Evolutionary conservation across 2,329 filamentous ascomycete species (phyloP).

Genomic region (Aspergillus fructus): DNA sequence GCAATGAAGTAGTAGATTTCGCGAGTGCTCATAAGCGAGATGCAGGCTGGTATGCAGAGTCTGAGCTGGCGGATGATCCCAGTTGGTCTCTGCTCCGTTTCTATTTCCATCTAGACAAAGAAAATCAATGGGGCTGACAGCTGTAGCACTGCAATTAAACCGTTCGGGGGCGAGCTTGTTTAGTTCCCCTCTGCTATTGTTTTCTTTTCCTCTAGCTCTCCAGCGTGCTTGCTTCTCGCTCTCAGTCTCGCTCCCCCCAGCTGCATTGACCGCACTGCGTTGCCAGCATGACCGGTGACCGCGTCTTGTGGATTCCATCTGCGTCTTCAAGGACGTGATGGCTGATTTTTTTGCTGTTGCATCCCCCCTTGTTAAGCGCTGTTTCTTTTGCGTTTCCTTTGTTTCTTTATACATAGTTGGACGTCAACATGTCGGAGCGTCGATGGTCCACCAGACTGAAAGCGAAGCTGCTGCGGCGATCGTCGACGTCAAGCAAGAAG

Average conservation of each 20-base stretch:
- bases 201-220: neutral
- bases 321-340: conserved; percentile 8
- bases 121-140: too few relatives aligned
- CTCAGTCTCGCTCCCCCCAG: neutral
- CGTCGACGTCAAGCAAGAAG: conserved; percentile 26
- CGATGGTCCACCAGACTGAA: conserved; percentile 37
- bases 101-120: too few relatives aligned
- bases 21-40: too few relatives aligned
- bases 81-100: too few relatives aligned
- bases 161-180: too few relatives aligned
- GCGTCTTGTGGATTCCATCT: conserved; percentile 11
- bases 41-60: too few relatives aligned
- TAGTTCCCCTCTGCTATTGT: neutral
- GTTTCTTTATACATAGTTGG: neutral
- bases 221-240: too few relatives aligned
- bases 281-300: neutral
- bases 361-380: neutral
- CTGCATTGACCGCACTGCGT: neutral
- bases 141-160: too few relatives aligned
- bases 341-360: neutral
- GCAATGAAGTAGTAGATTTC: too few relatives aligned
- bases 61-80: too few relatives aligned
- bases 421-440: conserved; percentile 31
- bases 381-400: neutral
- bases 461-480: conserved; percentile 38